Percentiles rank a stretch among this genome's conserved stretches.
phyloP scores from a whole-genome alignment of 345 rosid genomes.

The Salix udensis region DNA sequence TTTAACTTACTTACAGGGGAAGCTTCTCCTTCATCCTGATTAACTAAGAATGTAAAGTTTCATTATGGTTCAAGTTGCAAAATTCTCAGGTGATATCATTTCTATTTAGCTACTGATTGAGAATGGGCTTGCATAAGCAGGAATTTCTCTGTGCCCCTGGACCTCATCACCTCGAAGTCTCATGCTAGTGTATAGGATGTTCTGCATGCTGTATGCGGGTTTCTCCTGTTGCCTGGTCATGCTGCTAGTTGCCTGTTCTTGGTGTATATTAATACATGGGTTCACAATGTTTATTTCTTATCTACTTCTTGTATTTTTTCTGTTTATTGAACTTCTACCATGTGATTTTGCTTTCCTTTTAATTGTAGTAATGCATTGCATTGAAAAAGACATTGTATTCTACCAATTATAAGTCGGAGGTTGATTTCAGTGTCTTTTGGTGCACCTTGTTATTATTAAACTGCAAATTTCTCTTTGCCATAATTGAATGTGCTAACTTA shows the following conservation, averaged over 20 bases:
- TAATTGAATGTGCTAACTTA: conserved; percentile 10
- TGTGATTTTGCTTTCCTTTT: neutral
- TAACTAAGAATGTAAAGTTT: neutral
- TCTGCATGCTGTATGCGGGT: neutral
- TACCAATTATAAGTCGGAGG: no score
- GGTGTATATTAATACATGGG: neutral
- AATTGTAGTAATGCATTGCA: neutral
- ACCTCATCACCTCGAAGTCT: neutral
- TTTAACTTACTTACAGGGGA: neutral
- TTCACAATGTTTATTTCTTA: neutral
- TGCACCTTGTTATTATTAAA: conserved; percentile 1
- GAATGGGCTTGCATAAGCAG: neutral
- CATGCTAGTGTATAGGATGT: neutral
- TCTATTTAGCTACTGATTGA: no score
- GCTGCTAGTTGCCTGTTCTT: neutral
- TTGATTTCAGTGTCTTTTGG: no score
- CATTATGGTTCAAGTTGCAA: neutral
- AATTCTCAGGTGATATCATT: no score
- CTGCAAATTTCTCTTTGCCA: conserved; percentile 8
- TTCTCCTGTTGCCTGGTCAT: neutral
- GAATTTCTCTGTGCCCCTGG: neutral
- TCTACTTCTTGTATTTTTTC: neutral
- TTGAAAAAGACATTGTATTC: no score
- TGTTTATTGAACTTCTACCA: neutral
- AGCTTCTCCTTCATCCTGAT: neutral